Evolutionary conservation across 2,329 filamentous ascomycete species (phyloP).

Genomic region (Talaromyces pinophilus): DNA sequence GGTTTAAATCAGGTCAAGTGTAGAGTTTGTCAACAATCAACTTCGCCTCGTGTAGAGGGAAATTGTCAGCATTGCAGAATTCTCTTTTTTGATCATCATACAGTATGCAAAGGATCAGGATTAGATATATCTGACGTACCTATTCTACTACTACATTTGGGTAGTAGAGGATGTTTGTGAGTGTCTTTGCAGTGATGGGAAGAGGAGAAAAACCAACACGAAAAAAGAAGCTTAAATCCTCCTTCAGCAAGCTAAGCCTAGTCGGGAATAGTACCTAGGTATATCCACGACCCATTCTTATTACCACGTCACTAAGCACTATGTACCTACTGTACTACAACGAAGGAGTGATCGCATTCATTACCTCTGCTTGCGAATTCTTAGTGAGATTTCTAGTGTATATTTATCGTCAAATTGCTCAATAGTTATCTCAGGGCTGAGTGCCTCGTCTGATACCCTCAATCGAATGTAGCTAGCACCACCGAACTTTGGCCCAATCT

Average conservation of each 20-base stretch:
- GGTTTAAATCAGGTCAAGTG: conserved; percentile 47
- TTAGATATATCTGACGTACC: background rate
- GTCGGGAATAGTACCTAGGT: background rate
- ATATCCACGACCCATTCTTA: background rate
- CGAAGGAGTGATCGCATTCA: background rate
- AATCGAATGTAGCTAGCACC: background rate
- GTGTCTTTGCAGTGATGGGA: background rate
- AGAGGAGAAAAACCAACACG: background rate
- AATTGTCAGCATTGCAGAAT: conserved; percentile 52
- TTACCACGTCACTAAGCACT: background rate
- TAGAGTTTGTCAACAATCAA: conserved; percentile 49
- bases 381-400: background rate
- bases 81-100: conserved; percentile 46
- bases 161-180: background rate
- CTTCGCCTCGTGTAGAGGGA: conserved; percentile 40
- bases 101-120: background rate
- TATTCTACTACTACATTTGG: background rate
- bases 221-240: conserved; percentile 1
- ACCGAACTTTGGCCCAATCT: background rate
- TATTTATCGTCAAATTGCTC: background rate
- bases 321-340: background rate
- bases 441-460: background rate
- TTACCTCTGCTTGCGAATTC: background rate
- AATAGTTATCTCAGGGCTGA: background rate
- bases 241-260: background rate